Base-by-base conservation (phyloP, 1,284 basidiomycete genomes). In the Flammula alnicola region DNA sequence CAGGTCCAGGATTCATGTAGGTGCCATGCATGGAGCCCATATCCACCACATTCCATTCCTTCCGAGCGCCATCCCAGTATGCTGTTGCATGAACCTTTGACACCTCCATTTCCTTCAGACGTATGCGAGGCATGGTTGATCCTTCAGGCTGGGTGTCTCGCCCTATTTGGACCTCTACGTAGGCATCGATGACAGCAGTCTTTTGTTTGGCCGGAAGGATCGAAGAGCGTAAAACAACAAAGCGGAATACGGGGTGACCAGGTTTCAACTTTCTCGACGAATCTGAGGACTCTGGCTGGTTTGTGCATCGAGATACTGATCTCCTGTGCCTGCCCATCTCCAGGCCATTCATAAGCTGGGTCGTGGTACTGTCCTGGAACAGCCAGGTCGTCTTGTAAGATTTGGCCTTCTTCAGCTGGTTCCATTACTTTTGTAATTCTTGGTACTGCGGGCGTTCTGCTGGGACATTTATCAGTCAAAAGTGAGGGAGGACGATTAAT, bases 21-120 rank as follows among this genome's bases (percentile, higher is more conserved):
- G 88, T 90, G 7, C 88, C 89, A 59, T 91, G 89, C 64, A 83
- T 85, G 32, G 86, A 89, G 17, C 88, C 88, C 86, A 89, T 87
- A 61, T 91, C 88, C 9, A 91, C 88, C 30, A 87, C 70, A 6
- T 78, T 76, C 88, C 87, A 91, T 52, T 81, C 76, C 10, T 65
- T 62, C 48, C 77, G 72, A 14, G 67, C 66, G 23, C 71, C 68
- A 60, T 91, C 86, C 84, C 84, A 89, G 60, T 80, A 91, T 0
- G 78, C 73, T 3, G 84, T 87, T 7, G 88, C 85, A 61, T 91
- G 89, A 44, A 88, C 58, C 66, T 91, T 91, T 2, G 88, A 90
- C 7, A 90, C 87, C 54, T 80, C 78, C 83, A 91, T 86, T 68
- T 91, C 88, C 65, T 88, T 90, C 27, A 91, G 70, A 37, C 89